Evolutionary conservation across 495 filamentous ascomycete species (phyloP), one percentile per base, ranked within the genome.

Genomic region (Hyaloscypha variabilis): DNA sequence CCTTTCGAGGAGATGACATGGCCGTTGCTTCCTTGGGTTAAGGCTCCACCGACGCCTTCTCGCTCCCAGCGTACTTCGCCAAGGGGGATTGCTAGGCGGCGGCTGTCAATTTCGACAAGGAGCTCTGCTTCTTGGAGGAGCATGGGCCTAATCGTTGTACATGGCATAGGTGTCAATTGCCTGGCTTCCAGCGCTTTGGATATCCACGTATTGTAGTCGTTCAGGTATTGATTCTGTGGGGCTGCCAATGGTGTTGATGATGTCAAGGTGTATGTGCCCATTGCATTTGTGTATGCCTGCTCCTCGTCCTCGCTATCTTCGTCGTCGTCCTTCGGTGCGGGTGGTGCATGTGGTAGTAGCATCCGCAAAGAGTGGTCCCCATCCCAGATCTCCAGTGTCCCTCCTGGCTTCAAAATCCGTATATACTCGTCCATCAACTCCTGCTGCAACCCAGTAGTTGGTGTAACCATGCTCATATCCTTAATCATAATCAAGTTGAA

Each of bases 401-500:
- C 94, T 8, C 92, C 93, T 0, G 88, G 88, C 68, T 85, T 87
- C 50, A 97, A 77, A 19, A 97, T 79, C 28, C 94, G 89, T 58
- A 93, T 75, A 59, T 88, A 88, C 70, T 97, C 93, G 46, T 90
- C 86, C 63, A 96, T 82, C 17, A 93, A 78, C 8, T 73, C 70
- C 36, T 87, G 85, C 46, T 90, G 85, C 70, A 88, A 83, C 14
- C 83, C 82, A 24, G 82, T 84, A 21, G 86, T 85, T 36, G 85
- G 75, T 14, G 83, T 83, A 62, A 86, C 88, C 74, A 96, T 82
- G 49, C 86, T 87, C 68, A 94, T 80, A 74, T 97, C 94, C 74
- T 97, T 96, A 61, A 93, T 85, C 79, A 97, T 92, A 61, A 98
- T 86, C 24, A 96, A 83, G 72, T 97, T 93, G 74, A 97, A 98